Percentiles rank a stretch among this genome's conserved stretches.
These are phyloP conservation scores for Porogramme epimiltina DNA, from an alignment of 1,284 basidiomycete genomes.

Conservation along the genomic window DNA sequence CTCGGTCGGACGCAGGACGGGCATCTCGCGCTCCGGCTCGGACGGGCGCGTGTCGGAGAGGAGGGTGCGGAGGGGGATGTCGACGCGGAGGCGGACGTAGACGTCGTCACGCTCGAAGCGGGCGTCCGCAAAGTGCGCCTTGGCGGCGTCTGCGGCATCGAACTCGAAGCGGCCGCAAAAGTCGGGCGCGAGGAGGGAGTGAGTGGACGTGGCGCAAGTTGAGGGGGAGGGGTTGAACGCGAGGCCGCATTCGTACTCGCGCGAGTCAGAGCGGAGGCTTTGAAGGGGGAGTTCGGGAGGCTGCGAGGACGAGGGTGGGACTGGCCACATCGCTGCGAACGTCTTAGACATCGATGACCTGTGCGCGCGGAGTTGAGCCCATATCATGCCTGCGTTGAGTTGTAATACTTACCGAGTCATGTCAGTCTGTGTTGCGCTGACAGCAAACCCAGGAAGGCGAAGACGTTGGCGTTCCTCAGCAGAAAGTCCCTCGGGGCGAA, in stretches of 20 bases:
- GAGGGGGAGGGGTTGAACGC: slow-evolving; percentile 24
- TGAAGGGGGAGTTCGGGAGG: slow-evolving; percentile 61
- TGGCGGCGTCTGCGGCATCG: slow-evolving; percentile 37
- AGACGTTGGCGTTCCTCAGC: slow-evolving; percentile 50
- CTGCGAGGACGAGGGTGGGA: slow-evolving; percentile 56
- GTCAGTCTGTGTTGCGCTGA: slow-evolving; percentile 64
- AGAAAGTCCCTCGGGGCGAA: slow-evolving; percentile 57
- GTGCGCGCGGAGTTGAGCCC: not conserved
- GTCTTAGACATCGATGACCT: slow-evolving; percentile 44
- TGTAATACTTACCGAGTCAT: slow-evolving; percentile 55
- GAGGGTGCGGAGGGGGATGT: slow-evolving; percentile 15
- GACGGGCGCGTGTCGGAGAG: slow-evolving; percentile 23
- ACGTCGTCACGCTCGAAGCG: slow-evolving; percentile 12
- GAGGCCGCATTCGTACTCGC: slow-evolving; percentile 58
- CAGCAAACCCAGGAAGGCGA: slow-evolving; percentile 52
- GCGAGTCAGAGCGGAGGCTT: slow-evolving; percentile 24
- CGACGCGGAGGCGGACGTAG: slow-evolving; percentile 18
- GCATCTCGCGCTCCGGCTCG: slow-evolving; percentile 28
- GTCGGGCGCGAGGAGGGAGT: slow-evolving; percentile 56
- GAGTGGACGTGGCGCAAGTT: slow-evolving; percentile 37
- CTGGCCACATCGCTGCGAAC: slow-evolving; percentile 49
- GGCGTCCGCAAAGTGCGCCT: slow-evolving; percentile 43
- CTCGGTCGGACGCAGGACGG: slow-evolving; percentile 50
- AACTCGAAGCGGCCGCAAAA: slow-evolving; percentile 46
- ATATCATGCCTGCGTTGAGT: not conserved